These are phyloP conservation scores for Xylaria curta DNA, from an alignment of 495 filamentous ascomycete genomes.

Conservation along the genomic window DNA sequence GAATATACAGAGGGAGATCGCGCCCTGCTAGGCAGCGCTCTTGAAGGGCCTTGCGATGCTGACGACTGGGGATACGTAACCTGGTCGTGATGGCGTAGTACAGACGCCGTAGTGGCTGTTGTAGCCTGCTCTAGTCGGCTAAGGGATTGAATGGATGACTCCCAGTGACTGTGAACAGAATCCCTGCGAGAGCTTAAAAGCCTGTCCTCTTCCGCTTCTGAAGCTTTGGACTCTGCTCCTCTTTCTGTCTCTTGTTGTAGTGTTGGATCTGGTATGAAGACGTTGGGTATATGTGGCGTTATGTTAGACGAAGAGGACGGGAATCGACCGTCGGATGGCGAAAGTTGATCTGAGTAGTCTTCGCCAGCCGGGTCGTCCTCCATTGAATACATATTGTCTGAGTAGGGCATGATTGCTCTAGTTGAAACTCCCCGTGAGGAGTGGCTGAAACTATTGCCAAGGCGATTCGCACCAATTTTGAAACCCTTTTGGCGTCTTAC, in stretches of 20 bases:
- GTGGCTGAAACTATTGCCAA: conserved; percentile 40
- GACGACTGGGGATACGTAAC: conserved; percentile 38
- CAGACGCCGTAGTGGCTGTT: conserved; percentile 24
- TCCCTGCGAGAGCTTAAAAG: conserved; percentile 30
- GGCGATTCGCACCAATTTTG: conserved; percentile 29
- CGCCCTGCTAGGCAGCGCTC: conserved; percentile 18
- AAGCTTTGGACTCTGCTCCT: conserved; percentile 48
- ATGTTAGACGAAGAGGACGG: conserved; percentile 41
- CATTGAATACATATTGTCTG: conserved; percentile 53
- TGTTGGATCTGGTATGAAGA: conserved; percentile 51
- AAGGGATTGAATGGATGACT: conserved; percentile 9
- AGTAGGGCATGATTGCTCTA: conserved; percentile 45
- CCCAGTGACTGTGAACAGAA: background rate
- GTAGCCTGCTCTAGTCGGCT: conserved; percentile 26
- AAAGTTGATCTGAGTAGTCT: conserved; percentile 43
- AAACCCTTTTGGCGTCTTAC: conserved; percentile 33
- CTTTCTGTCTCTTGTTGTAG: conserved; percentile 37
- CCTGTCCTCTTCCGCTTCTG: conserved; percentile 46
- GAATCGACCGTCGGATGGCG: conserved; percentile 54
- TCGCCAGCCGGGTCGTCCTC: conserved; percentile 46
- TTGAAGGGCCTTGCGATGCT: conserved; percentile 27
- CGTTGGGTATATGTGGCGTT: conserved; percentile 49
- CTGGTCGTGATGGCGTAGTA: conserved; percentile 25
- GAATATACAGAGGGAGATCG: conserved; percentile 41
- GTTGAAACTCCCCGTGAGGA: conserved; percentile 37